Conservation (phyloP, 148 eudicot genomes). For the Rhododendron ovatum region DNA sequence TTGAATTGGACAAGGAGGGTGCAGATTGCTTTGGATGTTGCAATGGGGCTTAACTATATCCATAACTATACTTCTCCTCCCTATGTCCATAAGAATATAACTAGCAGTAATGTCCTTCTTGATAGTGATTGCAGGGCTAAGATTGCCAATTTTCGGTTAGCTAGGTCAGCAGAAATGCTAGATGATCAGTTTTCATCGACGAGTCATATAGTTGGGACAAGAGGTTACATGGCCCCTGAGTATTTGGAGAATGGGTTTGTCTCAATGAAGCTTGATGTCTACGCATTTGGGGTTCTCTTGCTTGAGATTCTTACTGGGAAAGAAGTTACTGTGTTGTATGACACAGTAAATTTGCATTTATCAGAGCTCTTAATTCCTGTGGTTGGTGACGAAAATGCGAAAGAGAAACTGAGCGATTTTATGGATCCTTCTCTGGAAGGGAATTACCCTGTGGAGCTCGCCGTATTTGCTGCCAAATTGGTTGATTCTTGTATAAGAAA, state of each 20-base stretch:
- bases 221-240: slow-evolving; percentile 81
- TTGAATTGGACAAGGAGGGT: slow-evolving; percentile 74
- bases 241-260: slow-evolving; percentile 58
- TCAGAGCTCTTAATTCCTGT: slow-evolving; percentile 35
- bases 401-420: slow-evolving; percentile 31
- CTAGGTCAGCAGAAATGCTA: slow-evolving; percentile 44
- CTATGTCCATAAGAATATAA: slow-evolving; percentile 67
- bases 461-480: slow-evolving; percentile 35
- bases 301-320: slow-evolving; percentile 68
- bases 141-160: slow-evolving; percentile 61
- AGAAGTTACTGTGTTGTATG: slow-evolving; percentile 32
- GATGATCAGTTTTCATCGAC: slow-evolving; percentile 42
- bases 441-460: slow-evolving; percentile 59
- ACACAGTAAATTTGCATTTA: slow-evolving; percentile 25
- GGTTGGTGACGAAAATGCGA: slow-evolving; percentile 31
- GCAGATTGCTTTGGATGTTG: slow-evolving; percentile 71
- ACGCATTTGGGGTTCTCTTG: slow-evolving; percentile 76
- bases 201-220: slow-evolving; percentile 45
- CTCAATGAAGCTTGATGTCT: slow-evolving; percentile 83
- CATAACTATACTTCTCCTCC: slow-evolving; percentile 80
- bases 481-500: slow-evolving; percentile 44
- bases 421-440: slow-evolving; percentile 61
- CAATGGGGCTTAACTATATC: slow-evolving; percentile 78
- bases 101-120: slow-evolving; percentile 64
- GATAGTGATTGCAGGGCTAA: slow-evolving; percentile 73